These are phyloP conservation scores for Cystofilobasidium capitatum DNA, from an alignment of 768 basidiomycete genomes.

Conservation along the genomic window DNA sequence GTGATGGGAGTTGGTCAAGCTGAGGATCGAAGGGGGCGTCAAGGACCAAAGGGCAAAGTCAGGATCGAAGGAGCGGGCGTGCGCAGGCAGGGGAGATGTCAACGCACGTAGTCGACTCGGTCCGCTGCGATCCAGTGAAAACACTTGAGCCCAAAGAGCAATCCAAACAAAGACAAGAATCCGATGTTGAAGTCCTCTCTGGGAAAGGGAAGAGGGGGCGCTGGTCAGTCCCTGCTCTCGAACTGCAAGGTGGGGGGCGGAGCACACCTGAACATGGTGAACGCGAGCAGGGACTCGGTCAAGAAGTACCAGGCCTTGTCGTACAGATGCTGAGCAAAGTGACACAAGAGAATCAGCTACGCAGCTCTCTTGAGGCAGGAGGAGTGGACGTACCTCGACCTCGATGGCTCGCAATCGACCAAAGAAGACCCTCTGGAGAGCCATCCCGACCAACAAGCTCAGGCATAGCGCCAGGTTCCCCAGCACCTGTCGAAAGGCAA, in stretches of 20 bases:
- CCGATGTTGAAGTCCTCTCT: slow-evolving; percentile 38
- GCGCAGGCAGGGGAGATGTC: neutral
- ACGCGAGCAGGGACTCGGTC: slow-evolving; percentile 87
- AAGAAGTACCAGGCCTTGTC: slow-evolving; percentile 96
- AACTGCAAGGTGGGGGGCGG: neutral
- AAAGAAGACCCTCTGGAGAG: slow-evolving; percentile 81
- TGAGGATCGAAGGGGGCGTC: slow-evolving; percentile 39
- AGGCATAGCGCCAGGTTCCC: slow-evolving; percentile 81
- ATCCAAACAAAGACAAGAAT: slow-evolving; percentile 89
- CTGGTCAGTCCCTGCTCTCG: neutral
- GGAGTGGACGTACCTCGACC: slow-evolving; percentile 59
- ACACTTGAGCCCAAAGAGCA: slow-evolving; percentile 85
- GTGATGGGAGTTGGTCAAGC: slow-evolving; percentile 84
- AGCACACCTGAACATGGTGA: slow-evolving; percentile 75
- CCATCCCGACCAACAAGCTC: slow-evolving; percentile 62
- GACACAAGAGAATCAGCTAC: slow-evolving; percentile 4
- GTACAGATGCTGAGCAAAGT: slow-evolving; percentile 68
- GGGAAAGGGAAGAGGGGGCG: neutral
- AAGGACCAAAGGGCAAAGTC: neutral
- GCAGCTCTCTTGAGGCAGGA: neutral
- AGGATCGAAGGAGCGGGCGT: neutral
- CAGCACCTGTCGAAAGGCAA: slow-evolving; percentile 54
- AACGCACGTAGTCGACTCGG: slow-evolving; percentile 83
- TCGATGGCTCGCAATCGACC: slow-evolving; percentile 76
- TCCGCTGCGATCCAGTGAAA: slow-evolving; percentile 97